A percentile compares a stretch with the other conserved stretches of the same genome.
phyloP scores from a whole-genome alignment of 257 asterid species.

The Solanum corneliomulleri region DNA sequence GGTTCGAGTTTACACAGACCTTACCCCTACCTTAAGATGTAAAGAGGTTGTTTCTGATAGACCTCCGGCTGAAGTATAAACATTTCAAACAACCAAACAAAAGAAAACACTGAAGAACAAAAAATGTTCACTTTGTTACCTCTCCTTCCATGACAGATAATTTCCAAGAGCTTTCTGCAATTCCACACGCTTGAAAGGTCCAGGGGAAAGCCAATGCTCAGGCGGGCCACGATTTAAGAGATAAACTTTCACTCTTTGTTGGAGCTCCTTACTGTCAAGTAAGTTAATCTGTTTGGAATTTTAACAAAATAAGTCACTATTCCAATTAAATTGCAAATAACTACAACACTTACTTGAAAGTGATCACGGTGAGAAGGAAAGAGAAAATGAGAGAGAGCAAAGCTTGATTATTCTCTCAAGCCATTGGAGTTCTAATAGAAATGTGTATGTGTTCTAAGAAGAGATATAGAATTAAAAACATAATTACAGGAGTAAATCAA shows the following conservation, averaged over 20 bases:
- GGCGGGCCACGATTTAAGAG: slow-evolving; percentile 77
- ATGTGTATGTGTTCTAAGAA: background rate
- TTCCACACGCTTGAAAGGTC: slow-evolving; percentile 78
- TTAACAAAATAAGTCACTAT: background rate
- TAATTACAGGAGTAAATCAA: background rate
- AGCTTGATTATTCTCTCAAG: background rate
- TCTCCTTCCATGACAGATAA: slow-evolving; percentile 95
- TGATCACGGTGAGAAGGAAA: background rate
- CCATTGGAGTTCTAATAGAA: background rate
- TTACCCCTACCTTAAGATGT: background rate
- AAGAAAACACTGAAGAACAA: background rate
- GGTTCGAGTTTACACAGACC: background rate
- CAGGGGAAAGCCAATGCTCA: slow-evolving; percentile 87
- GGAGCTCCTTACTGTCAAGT: slow-evolving; percentile 93
- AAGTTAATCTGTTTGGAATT: slow-evolving; percentile 47
- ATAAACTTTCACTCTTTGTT: slow-evolving; percentile 69
- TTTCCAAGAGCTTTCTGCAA: slow-evolving; percentile 86
- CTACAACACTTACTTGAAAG: background rate
- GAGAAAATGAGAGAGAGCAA: background rate
- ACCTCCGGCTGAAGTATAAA: background rate
- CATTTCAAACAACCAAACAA: background rate
- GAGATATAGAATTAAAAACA: background rate
- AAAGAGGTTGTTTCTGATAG: background rate
- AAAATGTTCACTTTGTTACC: slow-evolving; percentile 31
- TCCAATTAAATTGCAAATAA: background rate